Conservation (phyloP, 768 basidiomycete species). For the Russula griseocarnosa region DNA sequence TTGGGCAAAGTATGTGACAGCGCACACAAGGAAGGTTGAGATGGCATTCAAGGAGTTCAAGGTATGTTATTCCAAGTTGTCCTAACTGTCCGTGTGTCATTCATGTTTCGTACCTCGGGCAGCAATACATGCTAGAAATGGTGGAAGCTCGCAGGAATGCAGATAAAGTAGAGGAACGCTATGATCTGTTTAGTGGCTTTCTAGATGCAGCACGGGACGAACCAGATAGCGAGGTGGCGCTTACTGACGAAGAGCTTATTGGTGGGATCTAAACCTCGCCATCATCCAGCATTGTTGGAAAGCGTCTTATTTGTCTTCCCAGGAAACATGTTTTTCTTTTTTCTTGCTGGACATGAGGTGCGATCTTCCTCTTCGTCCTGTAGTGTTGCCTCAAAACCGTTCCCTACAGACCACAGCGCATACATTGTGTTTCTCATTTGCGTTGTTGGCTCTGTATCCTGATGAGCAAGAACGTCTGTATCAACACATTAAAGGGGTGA, state of each 20-base stretch:
- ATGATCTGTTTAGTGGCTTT: slow-evolving; percentile 32
- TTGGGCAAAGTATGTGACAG: slow-evolving; percentile 40
- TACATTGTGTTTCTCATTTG: slow-evolving; percentile 40
- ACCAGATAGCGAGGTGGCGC: slow-evolving; percentile 12
- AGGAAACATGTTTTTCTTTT: slow-evolving; percentile 34
- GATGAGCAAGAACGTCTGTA: slow-evolving; percentile 42
- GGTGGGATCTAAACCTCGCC: neutral
- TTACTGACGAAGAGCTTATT: slow-evolving; percentile 22
- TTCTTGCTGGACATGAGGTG: slow-evolving; percentile 37
- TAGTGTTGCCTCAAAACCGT: too few relatives aligned
- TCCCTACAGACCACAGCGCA: slow-evolving; percentile 37
- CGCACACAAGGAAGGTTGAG: slow-evolving; percentile 34
- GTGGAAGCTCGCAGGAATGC: slow-evolving; percentile 22
- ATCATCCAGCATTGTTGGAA: neutral
- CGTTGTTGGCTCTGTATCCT: slow-evolving; percentile 40
- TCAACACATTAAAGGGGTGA: slow-evolving; percentile 36
- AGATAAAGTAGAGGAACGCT: slow-evolving; percentile 26
- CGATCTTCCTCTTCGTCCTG: neutral
- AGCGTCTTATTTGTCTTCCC: neutral
- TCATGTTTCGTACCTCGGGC: neutral
- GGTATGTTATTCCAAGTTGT: slow-evolving; percentile 31
- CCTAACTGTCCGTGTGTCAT: neutral
- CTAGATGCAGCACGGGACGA: slow-evolving; percentile 29
- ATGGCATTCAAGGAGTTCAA: slow-evolving; percentile 44
- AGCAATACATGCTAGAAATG: slow-evolving; percentile 34